A percentile compares a stretch with the other conserved stretches of the same genome.
phyloP scores from a whole-genome alignment of 345 rosid genomes.

The Linum tenue region DNA sequence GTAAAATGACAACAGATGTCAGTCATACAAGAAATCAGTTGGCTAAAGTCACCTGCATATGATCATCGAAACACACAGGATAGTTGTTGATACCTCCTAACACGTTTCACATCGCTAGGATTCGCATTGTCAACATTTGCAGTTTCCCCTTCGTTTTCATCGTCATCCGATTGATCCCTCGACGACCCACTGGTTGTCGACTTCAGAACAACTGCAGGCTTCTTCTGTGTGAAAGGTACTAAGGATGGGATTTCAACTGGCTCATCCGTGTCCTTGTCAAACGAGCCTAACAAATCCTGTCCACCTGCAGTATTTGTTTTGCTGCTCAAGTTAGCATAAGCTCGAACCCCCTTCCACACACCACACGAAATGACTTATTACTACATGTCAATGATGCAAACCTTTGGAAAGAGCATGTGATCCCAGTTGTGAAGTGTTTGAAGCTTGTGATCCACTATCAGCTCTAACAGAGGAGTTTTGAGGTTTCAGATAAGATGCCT shows the following conservation, averaged over 20 bases:
- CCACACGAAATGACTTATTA: background rate
- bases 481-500: slow-evolving; percentile 55
- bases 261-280: slow-evolving; percentile 30
- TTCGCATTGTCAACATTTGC: slow-evolving; percentile 30
- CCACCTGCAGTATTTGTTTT: slow-evolving; percentile 21
- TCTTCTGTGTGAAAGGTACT: slow-evolving; percentile 27
- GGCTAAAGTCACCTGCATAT: too few species aligned
- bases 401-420: slow-evolving; percentile 61
- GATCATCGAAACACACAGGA: slow-evolving; percentile 5
- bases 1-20: background rate
- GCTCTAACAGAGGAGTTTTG: slow-evolving; percentile 44
- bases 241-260: slow-evolving; percentile 22
- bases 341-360: background rate
- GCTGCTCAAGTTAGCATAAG: background rate
- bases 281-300: slow-evolving; percentile 21
- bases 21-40: too few species aligned
- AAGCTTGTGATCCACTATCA: slow-evolving; percentile 42
- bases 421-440: slow-evolving; percentile 36
- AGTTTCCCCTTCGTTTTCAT: slow-evolving; percentile 26
- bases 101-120: slow-evolving; percentile 21
- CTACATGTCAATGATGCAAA: slow-evolving; percentile 15
- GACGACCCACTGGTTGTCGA: slow-evolving; percentile 21
- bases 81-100: slow-evolving; percentile 16
- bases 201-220: slow-evolving; percentile 13
- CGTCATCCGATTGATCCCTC: slow-evolving; percentile 19